Evolutionary conservation across 495 filamentous ascomycete genomes (phyloP).

Genomic region (Xylaria venustula): DNA sequence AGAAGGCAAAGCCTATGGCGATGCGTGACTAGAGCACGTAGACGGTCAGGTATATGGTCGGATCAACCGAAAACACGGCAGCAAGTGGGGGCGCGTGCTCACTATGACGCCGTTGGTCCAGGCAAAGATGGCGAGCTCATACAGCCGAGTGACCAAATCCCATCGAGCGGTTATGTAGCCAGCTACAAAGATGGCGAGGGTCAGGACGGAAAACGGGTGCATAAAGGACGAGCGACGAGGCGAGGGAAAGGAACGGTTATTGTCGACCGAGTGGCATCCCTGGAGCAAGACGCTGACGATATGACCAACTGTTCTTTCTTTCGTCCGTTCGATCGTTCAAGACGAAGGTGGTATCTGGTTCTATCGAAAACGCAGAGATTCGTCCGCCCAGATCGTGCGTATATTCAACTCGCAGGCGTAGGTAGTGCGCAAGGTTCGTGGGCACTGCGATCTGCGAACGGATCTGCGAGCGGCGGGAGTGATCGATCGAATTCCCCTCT

Average conservation of each 20-base stretch:
- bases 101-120: constrained; percentile 99
- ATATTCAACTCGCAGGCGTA: neutral
- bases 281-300: constrained; percentile 5
- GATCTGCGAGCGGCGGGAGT: too few species aligned
- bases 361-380: neutral
- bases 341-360: too few species aligned
- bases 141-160: constrained; percentile 92
- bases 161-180: constrained; percentile 98
- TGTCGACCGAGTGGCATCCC: constrained; percentile 27
- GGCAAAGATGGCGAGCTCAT: constrained; percentile 94
- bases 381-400: neutral
- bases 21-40: constrained; percentile 37
- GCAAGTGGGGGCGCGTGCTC: constrained; percentile 34
- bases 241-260: constrained; percentile 8
- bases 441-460: too few species aligned
- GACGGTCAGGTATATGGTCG: neutral
- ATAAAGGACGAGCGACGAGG: constrained; percentile 47
- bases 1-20: constrained; percentile 41
- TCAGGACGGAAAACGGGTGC: constrained; percentile 94
- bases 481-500: neutral
- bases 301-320: too few species aligned
- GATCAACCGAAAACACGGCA: neutral
- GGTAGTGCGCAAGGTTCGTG: neutral
- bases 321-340: too few species aligned
- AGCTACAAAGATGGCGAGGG: constrained; percentile 96